phyloP scores from a whole-genome alignment of 805 yeast species.

The Komagataella pastoris region DNA sequence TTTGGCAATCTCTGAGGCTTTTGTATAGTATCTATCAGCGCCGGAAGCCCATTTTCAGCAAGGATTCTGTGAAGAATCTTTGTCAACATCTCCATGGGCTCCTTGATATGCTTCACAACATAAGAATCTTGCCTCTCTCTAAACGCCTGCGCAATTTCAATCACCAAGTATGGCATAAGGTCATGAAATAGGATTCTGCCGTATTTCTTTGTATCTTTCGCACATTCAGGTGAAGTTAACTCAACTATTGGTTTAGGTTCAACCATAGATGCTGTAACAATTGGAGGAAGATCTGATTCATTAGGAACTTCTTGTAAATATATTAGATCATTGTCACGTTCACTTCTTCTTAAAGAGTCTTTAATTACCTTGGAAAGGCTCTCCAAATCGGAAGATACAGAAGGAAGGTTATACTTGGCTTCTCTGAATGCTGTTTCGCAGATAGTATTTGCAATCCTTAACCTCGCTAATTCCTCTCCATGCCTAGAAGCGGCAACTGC shows the following conservation, averaged over 20 bases:
- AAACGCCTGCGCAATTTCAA: slow-evolving; percentile 56
- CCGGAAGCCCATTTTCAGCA: slow-evolving; percentile 40
- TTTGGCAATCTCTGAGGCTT: slow-evolving; percentile 46
- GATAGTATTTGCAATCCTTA: slow-evolving; percentile 27
- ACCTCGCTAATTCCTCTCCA: slow-evolving; percentile 60
- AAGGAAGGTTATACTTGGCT: slow-evolving; percentile 25
- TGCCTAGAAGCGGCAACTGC: slow-evolving; percentile 35
- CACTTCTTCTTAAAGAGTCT: slow-evolving; percentile 37
- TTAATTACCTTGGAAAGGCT: slow-evolving; percentile 33
- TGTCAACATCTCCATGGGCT: slow-evolving; percentile 36
- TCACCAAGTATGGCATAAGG: slow-evolving; percentile 51
- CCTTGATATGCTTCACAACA: slow-evolving; percentile 25
- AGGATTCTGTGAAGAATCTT: slow-evolving; percentile 29
- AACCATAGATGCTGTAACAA: slow-evolving; percentile 43
- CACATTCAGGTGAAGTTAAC: slow-evolving; percentile 5
- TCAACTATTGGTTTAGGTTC: slow-evolving; percentile 23
- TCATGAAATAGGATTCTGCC: slow-evolving; percentile 34
- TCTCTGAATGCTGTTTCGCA: slow-evolving; percentile 24
- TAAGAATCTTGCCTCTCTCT: slow-evolving; percentile 49
- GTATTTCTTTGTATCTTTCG: slow-evolving; percentile 5
- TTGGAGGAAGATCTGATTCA: slow-evolving; percentile 21
- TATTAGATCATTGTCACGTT: slow-evolving; percentile 71
- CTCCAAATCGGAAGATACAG: slow-evolving; percentile 36
- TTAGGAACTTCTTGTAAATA: slow-evolving; percentile 56
- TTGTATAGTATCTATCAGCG: slow-evolving; percentile 46